These are phyloP conservation scores for Pseudogymnoascus sp. DNA, from an alignment of 2,329 filamentous ascomycete species.

Conservation along the genomic window DNA sequence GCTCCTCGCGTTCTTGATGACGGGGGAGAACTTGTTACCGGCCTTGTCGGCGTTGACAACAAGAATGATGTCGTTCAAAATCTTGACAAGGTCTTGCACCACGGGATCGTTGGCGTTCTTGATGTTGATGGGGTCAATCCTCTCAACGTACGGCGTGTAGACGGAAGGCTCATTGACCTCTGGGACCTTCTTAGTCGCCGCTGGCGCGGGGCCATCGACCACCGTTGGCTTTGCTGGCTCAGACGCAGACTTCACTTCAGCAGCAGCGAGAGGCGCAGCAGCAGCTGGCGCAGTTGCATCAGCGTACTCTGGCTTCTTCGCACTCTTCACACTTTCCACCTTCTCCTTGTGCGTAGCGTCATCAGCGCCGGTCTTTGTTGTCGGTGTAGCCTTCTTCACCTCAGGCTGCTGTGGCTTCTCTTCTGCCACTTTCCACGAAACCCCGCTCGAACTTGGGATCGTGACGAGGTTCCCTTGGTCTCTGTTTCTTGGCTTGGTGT, in stretches of 20 bases:
- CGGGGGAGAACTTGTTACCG: conserved; percentile 64
- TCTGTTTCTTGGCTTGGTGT: conserved; percentile 27
- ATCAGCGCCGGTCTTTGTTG: conserved; percentile 21
- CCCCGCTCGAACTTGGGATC: conserved; percentile 76
- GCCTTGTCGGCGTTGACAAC: conserved; percentile 83
- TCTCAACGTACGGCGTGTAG: conserved; percentile 50
- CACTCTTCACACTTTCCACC: conserved; percentile 29
- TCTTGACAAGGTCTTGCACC: conserved; percentile 86
- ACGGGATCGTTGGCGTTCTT: conserved; percentile 73
- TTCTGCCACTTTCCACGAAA: conserved; percentile 69
- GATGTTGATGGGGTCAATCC: conserved; percentile 70
- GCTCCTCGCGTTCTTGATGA: conserved; percentile 76
- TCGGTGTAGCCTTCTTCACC: neutral
- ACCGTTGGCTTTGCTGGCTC: conserved; percentile 12
- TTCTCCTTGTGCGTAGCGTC: conserved; percentile 23
- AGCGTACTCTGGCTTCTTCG: conserved; percentile 28
- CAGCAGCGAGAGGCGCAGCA: conserved; percentile 16
- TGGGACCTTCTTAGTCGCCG: conserved; percentile 35
- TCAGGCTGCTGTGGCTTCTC: conserved; percentile 36
- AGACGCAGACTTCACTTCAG: conserved; percentile 26
- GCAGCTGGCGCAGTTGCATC: conserved; percentile 22
- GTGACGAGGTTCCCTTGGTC: conserved; percentile 64
- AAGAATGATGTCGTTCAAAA: conserved; percentile 91
- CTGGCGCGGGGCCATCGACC: conserved; percentile 14
- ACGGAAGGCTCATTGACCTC: conserved; percentile 59